These are phyloP conservation scores for Fusarium humuli DNA, from an alignment of 2,329 filamentous ascomycete species.

Conservation along the genomic window DNA sequence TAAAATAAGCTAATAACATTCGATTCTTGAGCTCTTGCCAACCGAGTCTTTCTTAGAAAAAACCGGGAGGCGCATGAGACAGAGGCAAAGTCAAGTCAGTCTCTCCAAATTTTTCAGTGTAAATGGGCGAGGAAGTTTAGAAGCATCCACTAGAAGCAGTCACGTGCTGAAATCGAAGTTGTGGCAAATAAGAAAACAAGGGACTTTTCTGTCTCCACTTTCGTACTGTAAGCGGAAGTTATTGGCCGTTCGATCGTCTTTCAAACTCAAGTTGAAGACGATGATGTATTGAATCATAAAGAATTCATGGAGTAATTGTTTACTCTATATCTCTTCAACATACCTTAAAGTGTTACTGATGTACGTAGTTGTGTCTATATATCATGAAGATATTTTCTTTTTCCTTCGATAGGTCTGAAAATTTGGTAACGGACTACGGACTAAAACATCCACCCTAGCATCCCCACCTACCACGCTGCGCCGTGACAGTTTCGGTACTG, in stretches of 20 bases:
- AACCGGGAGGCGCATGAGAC: conserved; percentile 32
- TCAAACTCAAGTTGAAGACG: not conserved
- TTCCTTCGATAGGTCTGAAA: not conserved
- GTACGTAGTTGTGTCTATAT: not conserved
- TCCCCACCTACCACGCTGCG: not conserved
- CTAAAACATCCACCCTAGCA: not conserved
- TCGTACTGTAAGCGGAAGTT: not conserved
- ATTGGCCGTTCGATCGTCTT: not conserved
- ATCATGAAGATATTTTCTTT: not conserved
- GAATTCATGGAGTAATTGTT: not conserved
- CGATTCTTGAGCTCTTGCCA: not conserved
- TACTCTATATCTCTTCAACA: too few relatives aligned
- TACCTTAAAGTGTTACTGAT: not conserved
- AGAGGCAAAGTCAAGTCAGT: conserved; percentile 28
- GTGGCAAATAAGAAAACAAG: conserved; percentile 21
- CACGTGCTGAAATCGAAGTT: conserved; percentile 31
- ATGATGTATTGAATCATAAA: not conserved
- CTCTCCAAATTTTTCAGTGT: conserved; percentile 48
- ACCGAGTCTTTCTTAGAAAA: not conserved
- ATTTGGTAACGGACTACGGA: not conserved
- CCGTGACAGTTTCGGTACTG: conserved; percentile 2
- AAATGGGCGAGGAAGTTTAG: conserved; percentile 14
- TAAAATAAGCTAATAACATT: not conserved
- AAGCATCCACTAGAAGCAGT: conserved; percentile 16
- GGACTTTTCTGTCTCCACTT: conserved; percentile 20